Evolutionary conservation across 106 monocot species (phyloP), one percentile per base, ranked within the genome.

Genomic region (Posidonia australis): DNA sequence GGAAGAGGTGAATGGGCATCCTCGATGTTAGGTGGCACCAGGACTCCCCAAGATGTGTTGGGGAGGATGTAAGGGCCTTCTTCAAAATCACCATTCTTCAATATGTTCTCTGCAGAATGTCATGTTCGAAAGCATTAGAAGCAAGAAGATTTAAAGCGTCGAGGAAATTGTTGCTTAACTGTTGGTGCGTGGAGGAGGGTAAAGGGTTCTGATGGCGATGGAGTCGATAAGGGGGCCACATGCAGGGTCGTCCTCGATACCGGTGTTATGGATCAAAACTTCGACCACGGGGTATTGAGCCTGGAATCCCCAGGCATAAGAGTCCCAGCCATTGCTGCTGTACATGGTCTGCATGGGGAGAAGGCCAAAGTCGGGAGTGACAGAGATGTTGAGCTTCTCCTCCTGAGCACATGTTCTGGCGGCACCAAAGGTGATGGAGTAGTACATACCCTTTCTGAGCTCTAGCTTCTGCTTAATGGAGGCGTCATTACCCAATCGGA

Each of bases 361-460:
- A 7, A 68, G 36, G 11, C 78, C 71, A 21, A 64, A 75, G 65
- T 78, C 76, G 9, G 78, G 81, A 0, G 75, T 60, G 28, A 85
- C 75, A 0, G 78, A 69, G 24, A 85, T 32, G 31, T 78, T 85
- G 30, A 85, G 64, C 22, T 29, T 41, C 65, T 85, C 85, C 45
- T 71, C 69, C 72, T 81, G 85, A 0, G 81, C 81, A 57, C 85
- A 85, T 9, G 85, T 85, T 46, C 85, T 74, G 20, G 77, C 78
- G 11, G 81, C 78, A 51, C 81, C 72, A 75, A 85, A 85, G 43
- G 78, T 85, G 67, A 85, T 24, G 66, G 85, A 67, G 64, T 81
- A 85, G 68, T 71, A 72, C 64, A 59, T 62, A 9, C 81, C 81
- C 45, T 47, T 46, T 45, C 51, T 67, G 16, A 84, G 56, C 25